Evolutionary conservation across 371 early-diverging fungal genomes (phyloP), one percentile per base, ranked within the genome.

Genomic region (Batkoa obscura): DNA sequence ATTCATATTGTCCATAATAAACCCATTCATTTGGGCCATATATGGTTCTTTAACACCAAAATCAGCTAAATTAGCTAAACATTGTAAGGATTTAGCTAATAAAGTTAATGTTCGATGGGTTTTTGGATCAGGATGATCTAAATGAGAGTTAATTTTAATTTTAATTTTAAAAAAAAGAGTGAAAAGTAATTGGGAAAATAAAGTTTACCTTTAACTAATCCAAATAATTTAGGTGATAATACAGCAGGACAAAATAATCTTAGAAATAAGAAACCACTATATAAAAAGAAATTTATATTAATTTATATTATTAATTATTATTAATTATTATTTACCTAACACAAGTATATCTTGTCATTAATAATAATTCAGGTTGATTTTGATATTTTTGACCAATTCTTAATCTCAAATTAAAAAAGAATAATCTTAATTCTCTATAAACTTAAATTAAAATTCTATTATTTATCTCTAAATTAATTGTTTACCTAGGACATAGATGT

Each of bases 191-290:
- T n/a, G 17, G 9, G 3, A 13, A 50, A 31, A 33, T 8, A 17
- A 13, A 15, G 2, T 31, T 50, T 64, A 73, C 76, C 72, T 66
- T 65, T 59, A 36, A 79, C 75, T n/a, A 89, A 63, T 12, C 76
- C 75, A 67, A 87, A 89, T 13, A 82, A 64, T 58, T 80, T 79
- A n/a, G 90, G 90, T 48, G 83, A 76, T 30, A 86, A 69, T 59
- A 89, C 83, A 0, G 90, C 87, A 0, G 90, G 88, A 56, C 88
- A 86, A 55, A 90, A 77, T 57, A 88, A 71, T 15, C 90, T 70
- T 36, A 90, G 60, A 62, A 90, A 90, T 3, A 90, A 63, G 65
- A 90, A 86, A 0, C 84, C 84, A 59, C 84, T 84, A 56, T 68
- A n/a, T 55, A 0, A 59, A 60, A 13, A 64, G 62, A 30, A 62